Conservation (phyloP, 139 green algal genomes). For the Protoeuglena noctilucae region DNA sequence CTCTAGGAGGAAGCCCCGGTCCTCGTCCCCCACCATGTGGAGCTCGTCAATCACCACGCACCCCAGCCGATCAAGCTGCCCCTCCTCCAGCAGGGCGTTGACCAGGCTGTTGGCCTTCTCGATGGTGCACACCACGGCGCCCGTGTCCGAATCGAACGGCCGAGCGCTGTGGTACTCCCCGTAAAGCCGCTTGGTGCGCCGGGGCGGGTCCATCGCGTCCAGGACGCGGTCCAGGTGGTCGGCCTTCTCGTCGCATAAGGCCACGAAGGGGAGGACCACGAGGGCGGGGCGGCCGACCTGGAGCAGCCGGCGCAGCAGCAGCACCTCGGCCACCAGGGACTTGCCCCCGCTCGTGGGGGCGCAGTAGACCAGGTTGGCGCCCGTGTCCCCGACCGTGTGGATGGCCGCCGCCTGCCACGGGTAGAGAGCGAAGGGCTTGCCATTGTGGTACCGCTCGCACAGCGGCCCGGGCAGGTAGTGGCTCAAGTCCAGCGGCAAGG, state of each 20-base stretch:
- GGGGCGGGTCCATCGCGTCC: slow-evolving; percentile 19
- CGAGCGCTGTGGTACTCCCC: neutral
- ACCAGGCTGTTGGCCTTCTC: slow-evolving; percentile 78
- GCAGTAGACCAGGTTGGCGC: slow-evolving; percentile 61
- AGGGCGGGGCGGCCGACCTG: slow-evolving; percentile 13
- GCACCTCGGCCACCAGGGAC: slow-evolving; percentile 61
- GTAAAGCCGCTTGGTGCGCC: slow-evolving; percentile 14
- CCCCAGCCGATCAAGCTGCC: slow-evolving; percentile 35
- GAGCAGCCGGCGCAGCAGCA: slow-evolving; percentile 34
- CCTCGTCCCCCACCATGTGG: slow-evolving; percentile 75
- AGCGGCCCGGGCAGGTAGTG: too few species aligned
- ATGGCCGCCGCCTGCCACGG: neutral
- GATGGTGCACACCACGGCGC: slow-evolving; percentile 63
- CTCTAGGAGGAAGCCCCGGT: slow-evolving; percentile 84
- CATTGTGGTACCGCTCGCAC: too few species aligned
- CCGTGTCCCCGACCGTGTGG: neutral
- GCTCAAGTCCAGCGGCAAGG: too few species aligned
- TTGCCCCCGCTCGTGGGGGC: slow-evolving; percentile 73
- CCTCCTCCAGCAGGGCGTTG: slow-evolving; percentile 28
- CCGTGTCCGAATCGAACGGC: slow-evolving; percentile 12
- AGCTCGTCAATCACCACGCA: slow-evolving; percentile 77
- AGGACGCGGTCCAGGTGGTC: slow-evolving; percentile 19
- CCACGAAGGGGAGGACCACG: slow-evolving; percentile 51
- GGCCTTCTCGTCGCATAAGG: slow-evolving; percentile 45
- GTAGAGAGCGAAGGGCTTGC: too few species aligned